Evolutionary conservation across 1,139 yeast genomes (phyloP), one percentile per base, ranked within the genome.

Genomic region (Magnusiomyces ingens): DNA sequence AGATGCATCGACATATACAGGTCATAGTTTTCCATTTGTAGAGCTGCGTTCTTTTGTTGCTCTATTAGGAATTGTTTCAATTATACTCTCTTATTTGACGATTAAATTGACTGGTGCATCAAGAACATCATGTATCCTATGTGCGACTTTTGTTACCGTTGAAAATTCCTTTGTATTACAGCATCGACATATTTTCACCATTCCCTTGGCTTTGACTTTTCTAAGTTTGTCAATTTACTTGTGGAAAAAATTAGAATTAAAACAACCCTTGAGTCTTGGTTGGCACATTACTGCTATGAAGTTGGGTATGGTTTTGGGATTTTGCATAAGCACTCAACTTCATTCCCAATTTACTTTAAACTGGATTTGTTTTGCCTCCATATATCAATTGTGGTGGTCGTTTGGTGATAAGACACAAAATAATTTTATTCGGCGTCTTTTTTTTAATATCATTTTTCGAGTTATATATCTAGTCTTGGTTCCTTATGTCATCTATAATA

Each of bases 81-180:
- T 81, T 2, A 65, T 76, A 1, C 58, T 79, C 45, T 68, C 80
- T 0, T 85, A 75, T 65, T 68, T 73, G 55, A 73, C 77, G 0
- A 66, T 84, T 57, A 75, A 84, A 58, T 63, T 72, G 13, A 68
- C 75, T 40, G 78, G 77, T 13, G 75, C 80, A 47, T 67, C 78
- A 35, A 62, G 74, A 4, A 13, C 63, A 0, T 68, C 79, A 10
- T 72, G 85, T 0, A 59, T 75, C 10, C 65, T 77, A 37, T 81
- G 81, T 0, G 64, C 80, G 0, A 55, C 71, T 0, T 58, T 82
- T 51, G 67, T 84, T 5, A 61, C 75, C 0, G 62, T 80, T 49
- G 89, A 85, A 60, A 80, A 79, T 58, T 70, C 86, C 1, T 67
- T 80, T 49, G 74, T 78, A 2, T 70, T 79, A 1, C 79, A 78